Percentiles rank a stretch among this genome's conserved stretches.
phyloP scores from a whole-genome alignment of 164 flowering plant species.

The Liquidambar formosana region DNA sequence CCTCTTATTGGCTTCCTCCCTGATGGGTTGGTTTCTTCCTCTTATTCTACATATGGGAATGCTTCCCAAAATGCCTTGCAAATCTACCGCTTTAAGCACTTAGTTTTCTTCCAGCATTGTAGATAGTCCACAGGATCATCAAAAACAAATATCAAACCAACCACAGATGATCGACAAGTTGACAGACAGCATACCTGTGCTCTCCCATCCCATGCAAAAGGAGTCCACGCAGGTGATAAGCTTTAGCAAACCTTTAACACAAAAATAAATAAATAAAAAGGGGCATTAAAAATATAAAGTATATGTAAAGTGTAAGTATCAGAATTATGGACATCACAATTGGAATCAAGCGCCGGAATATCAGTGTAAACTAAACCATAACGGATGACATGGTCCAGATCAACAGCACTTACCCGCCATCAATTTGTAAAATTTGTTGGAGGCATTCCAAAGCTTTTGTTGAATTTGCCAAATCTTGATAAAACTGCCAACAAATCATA shows the following conservation, averaged over 20 bases:
- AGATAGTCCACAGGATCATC: background rate
- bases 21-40: background rate
- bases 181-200: slow-evolving; percentile 58
- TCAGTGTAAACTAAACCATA: background rate
- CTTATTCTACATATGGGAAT: background rate
- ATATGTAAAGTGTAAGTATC: background rate
- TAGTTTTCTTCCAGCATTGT: background rate
- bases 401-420: slow-evolving; percentile 50
- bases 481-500: slow-evolving; percentile 50
- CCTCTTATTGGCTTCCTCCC: background rate
- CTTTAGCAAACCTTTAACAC: slow-evolving; percentile 70
- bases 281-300: background rate
- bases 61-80: background rate
- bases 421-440: slow-evolving; percentile 53
- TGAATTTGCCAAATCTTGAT: slow-evolving; percentile 77
- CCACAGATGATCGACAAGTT: background rate
- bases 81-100: background rate
- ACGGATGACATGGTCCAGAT: background rate
- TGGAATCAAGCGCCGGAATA: background rate
- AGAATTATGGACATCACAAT: background rate
- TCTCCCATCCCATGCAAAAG: slow-evolving; percentile 84
- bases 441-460: slow-evolving; percentile 70
- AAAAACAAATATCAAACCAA: background rate
- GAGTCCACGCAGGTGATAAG: slow-evolving; percentile 79
- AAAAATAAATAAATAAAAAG: slow-evolving; percentile 1